Conservation (phyloP, 129 eudicot species). For the Pseudognaphalium luteoalbum region DNA sequence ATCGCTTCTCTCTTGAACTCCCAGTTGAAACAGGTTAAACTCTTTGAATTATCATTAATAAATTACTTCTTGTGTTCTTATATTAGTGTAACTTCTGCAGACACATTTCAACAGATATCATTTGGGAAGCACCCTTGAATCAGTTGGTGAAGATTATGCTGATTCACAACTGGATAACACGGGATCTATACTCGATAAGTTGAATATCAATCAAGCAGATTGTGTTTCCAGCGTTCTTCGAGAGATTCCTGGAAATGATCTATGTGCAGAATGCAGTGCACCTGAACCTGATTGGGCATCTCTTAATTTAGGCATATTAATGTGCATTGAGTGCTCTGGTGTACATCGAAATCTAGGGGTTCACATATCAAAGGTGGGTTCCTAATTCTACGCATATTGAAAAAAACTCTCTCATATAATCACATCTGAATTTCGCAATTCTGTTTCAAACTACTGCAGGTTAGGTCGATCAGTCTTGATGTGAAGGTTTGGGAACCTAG, state of each 20-base stretch:
- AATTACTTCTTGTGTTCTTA: slow-evolving; percentile 7
- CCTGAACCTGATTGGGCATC: slow-evolving; percentile 99
- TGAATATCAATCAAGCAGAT: slow-evolving; percentile 48
- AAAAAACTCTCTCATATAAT: neutral
- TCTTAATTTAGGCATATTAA: slow-evolving; percentile 86
- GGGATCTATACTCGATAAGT: slow-evolving; percentile 39
- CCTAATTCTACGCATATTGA: neutral
- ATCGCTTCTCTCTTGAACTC: slow-evolving; percentile 86
- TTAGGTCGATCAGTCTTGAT: slow-evolving; percentile 87
- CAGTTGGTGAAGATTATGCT: slow-evolving; percentile 37
- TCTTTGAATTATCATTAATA: slow-evolving; percentile 7
- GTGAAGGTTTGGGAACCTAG: slow-evolving; percentile 97
- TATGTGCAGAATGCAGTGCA: slow-evolving; percentile 88
- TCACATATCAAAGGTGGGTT: slow-evolving; percentile 89
- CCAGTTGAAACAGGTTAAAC: slow-evolving; percentile 75
- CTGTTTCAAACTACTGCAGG: slow-evolving; percentile 44
- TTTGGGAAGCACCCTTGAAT: slow-evolving; percentile 32
- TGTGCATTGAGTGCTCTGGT: slow-evolving; percentile 97
- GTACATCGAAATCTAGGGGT: slow-evolving; percentile 99
- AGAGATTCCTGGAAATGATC: slow-evolving; percentile 86
- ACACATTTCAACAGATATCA: slow-evolving; percentile 41
- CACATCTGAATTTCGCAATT: neutral
- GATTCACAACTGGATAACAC: slow-evolving; percentile 32
- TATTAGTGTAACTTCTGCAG: slow-evolving; percentile 38
- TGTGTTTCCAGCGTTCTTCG: slow-evolving; percentile 66